Evolutionary conservation across 73 alveolate genomes (phyloP).

Genomic region (Symbiodinium pilosum): DNA sequence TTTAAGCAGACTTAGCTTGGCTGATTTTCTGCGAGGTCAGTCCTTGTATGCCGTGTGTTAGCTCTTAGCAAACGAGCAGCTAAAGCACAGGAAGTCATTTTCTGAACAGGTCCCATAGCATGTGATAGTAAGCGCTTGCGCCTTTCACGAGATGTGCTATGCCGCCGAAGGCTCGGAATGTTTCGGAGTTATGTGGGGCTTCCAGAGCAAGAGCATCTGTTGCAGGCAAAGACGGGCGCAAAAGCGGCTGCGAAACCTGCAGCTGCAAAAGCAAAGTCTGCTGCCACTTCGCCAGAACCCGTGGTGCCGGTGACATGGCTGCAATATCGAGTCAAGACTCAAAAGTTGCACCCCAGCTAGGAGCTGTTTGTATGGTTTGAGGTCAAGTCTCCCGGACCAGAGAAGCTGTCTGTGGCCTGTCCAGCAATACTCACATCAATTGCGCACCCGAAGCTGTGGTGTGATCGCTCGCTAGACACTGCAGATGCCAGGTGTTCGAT

Average conservation of each 20-base stretch:
- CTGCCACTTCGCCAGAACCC: slow-evolving; percentile 24
- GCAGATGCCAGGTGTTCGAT: slow-evolving; percentile 33
- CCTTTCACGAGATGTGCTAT: background rate
- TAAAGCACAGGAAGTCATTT: too few species aligned
- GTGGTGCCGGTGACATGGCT: background rate
- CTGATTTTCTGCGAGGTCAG: too few species aligned
- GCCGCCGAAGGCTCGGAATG: slow-evolving; percentile 16
- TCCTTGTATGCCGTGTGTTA: too few species aligned
- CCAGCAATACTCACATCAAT: background rate
- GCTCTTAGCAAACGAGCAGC: too few species aligned
- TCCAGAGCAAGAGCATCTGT: too few species aligned
- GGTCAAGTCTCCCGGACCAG: background rate
- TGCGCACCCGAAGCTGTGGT: background rate
- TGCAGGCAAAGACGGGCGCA: background rate
- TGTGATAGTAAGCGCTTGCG: too few species aligned
- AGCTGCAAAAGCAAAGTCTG: slow-evolving; percentile 56
- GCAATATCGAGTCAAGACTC: background rate
- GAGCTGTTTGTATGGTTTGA: background rate
- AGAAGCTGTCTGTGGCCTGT: slow-evolving; percentile 43
- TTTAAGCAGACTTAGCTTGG: too few species aligned
- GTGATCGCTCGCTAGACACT: too few species aligned
- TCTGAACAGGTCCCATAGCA: too few species aligned
- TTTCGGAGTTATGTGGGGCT: too few species aligned
- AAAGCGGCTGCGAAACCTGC: slow-evolving; percentile 10
- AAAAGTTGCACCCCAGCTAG: background rate